phyloP scores from a whole-genome alignment of 352 stramenopile genomes.

The Discostella stelligera region DNA sequence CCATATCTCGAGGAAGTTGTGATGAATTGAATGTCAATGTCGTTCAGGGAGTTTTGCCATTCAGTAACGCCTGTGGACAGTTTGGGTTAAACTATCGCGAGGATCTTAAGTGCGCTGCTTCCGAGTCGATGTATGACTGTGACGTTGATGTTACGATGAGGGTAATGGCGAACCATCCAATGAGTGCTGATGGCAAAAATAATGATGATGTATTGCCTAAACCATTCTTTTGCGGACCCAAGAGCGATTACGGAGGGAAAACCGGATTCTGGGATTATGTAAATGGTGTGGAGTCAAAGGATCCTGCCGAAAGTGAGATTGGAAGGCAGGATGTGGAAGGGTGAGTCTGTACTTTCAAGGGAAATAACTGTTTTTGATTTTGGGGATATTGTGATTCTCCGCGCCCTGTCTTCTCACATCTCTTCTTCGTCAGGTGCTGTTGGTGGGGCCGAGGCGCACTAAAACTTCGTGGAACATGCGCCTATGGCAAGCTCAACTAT shows the following conservation, averaged over 20 bases:
- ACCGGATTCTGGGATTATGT: too few relatives aligned
- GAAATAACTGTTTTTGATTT: not conserved
- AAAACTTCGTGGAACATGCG: constrained; percentile 24
- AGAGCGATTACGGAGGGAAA: too few relatives aligned
- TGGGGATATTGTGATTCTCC: not conserved
- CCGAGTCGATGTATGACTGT: constrained; percentile 20
- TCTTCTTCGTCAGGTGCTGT: constrained; percentile 35
- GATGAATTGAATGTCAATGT: constrained; percentile 43
- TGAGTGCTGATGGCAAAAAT: too few relatives aligned
- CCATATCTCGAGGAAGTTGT: constrained; percentile 35
- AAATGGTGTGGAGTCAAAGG: too few relatives aligned
- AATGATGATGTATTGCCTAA: constrained; percentile 2
- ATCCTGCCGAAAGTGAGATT: constrained; percentile 1
- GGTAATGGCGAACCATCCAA: not conserved
- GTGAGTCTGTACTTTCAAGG: constrained; percentile 20
- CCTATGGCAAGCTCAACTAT: constrained; percentile 51
- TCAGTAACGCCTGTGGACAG: constrained; percentile 41
- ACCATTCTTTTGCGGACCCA: constrained; percentile 37
- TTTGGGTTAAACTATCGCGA: constrained; percentile 38
- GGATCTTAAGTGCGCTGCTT: constrained; percentile 2
- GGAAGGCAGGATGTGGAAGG: constrained; percentile 38
- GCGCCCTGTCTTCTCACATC: not conserved
- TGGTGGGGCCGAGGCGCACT: constrained; percentile 50
- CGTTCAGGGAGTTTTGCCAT: constrained; percentile 15
- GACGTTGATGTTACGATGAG: constrained; percentile 19